These are phyloP conservation scores for Boletellus sp. DNA, from an alignment of 1,284 basidiomycete species.

Conservation along the genomic window DNA sequence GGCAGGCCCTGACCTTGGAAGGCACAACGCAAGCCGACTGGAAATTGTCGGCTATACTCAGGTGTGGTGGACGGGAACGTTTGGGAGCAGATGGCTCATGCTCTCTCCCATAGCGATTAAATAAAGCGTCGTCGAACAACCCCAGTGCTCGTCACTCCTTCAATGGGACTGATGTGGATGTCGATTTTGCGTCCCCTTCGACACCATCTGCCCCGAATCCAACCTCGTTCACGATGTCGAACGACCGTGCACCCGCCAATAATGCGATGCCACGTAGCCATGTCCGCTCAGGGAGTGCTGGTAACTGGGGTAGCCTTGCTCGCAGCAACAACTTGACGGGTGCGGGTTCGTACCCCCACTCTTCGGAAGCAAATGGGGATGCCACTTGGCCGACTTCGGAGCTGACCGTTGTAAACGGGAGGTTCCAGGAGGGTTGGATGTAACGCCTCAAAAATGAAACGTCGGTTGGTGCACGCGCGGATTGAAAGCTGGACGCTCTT, in stretches of 20 bases:
- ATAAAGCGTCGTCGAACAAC: slow-evolving; percentile 48
- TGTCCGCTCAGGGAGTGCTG: slow-evolving; percentile 70
- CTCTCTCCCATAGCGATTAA: slow-evolving; percentile 40
- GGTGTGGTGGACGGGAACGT: slow-evolving; percentile 41
- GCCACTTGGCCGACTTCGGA: slow-evolving; percentile 67
- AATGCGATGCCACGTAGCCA: slow-evolving; percentile 50
- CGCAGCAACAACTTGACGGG: slow-evolving; percentile 50
- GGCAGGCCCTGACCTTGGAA: slow-evolving; percentile 75
- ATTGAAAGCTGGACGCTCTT: slow-evolving; percentile 24
- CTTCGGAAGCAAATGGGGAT: slow-evolving; percentile 53
- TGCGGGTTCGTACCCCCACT: slow-evolving; percentile 51
- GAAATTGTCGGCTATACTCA: slow-evolving; percentile 70
- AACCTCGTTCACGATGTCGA: slow-evolving; percentile 43
- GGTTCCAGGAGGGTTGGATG: slow-evolving; percentile 55
- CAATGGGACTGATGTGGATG: slow-evolving; percentile 62
- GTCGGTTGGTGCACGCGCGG: slow-evolving; percentile 3
- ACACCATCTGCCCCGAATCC: slow-evolving; percentile 40
- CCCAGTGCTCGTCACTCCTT: slow-evolving; percentile 66
- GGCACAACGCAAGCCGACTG: slow-evolving; percentile 61
- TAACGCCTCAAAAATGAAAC: too few species aligned
- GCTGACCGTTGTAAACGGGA: slow-evolving; percentile 51
- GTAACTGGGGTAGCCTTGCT: slow-evolving; percentile 67
- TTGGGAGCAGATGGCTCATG: slow-evolving; percentile 9
- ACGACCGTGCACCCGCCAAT: slow-evolving; percentile 32
- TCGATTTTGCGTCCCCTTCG: slow-evolving; percentile 51